phyloP scores from a whole-genome alignment of 106 monocot genomes.

The Phalaenopsis aphrodite region DNA sequence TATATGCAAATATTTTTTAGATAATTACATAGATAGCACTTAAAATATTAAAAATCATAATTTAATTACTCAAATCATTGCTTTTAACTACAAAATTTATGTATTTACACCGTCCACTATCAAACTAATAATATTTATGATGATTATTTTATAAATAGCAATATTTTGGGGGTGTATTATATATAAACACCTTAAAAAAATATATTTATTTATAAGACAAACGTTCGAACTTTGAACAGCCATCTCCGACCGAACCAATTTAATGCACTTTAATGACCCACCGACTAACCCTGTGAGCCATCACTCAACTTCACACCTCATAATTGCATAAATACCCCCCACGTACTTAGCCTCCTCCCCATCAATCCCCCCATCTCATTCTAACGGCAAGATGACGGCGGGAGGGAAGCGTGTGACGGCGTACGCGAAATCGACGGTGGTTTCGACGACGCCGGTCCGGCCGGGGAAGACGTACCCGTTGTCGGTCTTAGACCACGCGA shows the following conservation, averaged over 20 bases:
- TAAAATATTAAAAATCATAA: too few relatives aligned
- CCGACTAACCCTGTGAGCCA: not conserved
- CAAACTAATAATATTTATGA: too few relatives aligned
- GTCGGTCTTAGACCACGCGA: constrained; percentile 62
- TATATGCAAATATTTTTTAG: too few relatives aligned
- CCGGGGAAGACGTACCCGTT: constrained; percentile 70
- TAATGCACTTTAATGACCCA: not conserved
- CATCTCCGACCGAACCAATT: not conserved
- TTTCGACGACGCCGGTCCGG: constrained; percentile 41
- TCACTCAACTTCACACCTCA: not conserved
- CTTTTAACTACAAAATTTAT: too few relatives aligned
- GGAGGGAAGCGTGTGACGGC: constrained; percentile 25
- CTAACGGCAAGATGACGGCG: constrained; percentile 11
- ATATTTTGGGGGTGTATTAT: too few relatives aligned
- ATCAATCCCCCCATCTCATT: not conserved
- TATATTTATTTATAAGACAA: too few relatives aligned
- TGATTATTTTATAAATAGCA: too few relatives aligned
- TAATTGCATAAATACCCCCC: not conserved
- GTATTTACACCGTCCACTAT: too few relatives aligned
- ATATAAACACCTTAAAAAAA: too few relatives aligned
- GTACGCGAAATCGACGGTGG: constrained; percentile 45
- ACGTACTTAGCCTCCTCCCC: not conserved
- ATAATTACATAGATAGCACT: too few relatives aligned
- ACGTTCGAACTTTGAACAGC: too few relatives aligned
- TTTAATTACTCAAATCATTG: too few relatives aligned